These are phyloP conservation scores for Epithemia pelagica DNA, from an alignment of 108 stramenopile species.

Conservation along the genomic window DNA sequence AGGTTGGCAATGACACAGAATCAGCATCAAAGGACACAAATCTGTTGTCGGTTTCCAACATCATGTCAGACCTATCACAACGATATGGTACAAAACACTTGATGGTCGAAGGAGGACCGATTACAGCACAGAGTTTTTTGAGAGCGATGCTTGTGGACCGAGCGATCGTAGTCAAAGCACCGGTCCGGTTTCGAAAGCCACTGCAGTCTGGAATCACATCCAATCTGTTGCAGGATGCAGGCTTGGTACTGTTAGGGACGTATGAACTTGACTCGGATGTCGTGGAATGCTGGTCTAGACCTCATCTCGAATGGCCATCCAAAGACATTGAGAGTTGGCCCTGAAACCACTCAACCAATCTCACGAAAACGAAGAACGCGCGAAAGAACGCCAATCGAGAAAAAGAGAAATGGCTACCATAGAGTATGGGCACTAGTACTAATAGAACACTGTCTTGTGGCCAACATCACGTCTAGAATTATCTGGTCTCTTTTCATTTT, in stretches of 20 bases:
- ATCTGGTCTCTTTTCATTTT: constrained; percentile 8
- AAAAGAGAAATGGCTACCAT: too few species aligned
- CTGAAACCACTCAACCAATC: too few species aligned
- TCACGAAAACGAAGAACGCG: too few species aligned
- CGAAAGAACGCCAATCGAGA: too few species aligned
- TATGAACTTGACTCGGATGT: constrained; percentile 37
- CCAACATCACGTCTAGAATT: too few species aligned
- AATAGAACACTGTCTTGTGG: too few species aligned
- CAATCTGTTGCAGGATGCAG: constrained; percentile 36
- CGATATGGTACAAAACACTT: constrained; percentile 49
- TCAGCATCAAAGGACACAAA: not conserved
- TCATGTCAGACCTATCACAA: constrained; percentile 30
- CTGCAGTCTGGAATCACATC: constrained; percentile 38
- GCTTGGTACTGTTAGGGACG: constrained; percentile 43
- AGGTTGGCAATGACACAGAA: not conserved
- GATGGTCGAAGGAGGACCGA: constrained; percentile 83
- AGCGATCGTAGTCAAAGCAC: constrained; percentile 59
- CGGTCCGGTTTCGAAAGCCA: constrained; percentile 41
- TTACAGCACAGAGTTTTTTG: constrained; percentile 56
- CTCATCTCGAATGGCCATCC: constrained; percentile 52
- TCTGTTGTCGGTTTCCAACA: constrained; percentile 26
- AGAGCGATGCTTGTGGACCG: constrained; percentile 52
- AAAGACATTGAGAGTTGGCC: constrained; percentile 45
- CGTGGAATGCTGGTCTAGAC: constrained; percentile 57
- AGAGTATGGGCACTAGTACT: too few species aligned